Evolutionary conservation across 176 grass and related monocot genomes (phyloP), one percentile per base, ranked within the genome.

Genomic region (Triticum aestivum): DNA sequence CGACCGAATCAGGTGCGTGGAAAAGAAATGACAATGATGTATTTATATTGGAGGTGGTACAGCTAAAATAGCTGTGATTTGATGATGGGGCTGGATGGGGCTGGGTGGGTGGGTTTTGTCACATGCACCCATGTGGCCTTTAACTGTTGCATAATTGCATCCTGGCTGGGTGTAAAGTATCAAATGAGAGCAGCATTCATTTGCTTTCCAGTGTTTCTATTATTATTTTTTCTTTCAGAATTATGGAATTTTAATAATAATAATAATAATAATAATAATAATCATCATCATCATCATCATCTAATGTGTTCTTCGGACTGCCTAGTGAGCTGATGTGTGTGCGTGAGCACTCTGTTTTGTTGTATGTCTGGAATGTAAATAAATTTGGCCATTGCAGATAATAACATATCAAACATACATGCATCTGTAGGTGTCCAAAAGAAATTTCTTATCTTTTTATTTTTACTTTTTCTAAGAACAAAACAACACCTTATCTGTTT

Each of bases 1-100:
- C 51, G 38, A 85, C 42, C 67, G 67, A 75, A 85, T 89, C 83
- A 38, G 13, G 73, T 78, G 42, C 37, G 8, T 77, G 73, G 51
- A 84, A 84, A 85, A 20, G 83, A 66, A 85, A 66, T 47, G 11
- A 9, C 14, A 75, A 75, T 52, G 27, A 52, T 52, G 29, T 75
- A 30, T 75, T 32, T 59, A 59, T 59, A 0, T 21, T 59, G 54
- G 3, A 4, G 49, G 17, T 52, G 73, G 73, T 65, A 65, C 27
- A 35, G 18, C 59, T 51, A 23, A 34, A 65, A 65, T 65, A 84
- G 59, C 41, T 84, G 73, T 65, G 10, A 51, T 84, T 84, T 47
- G 9, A 65, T 37, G 49, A 84, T 51, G 27, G 6, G 11, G 30
- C 54, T 39, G 2, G 56, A 63, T 64, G 20, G 38, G 35, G 49